Base-by-base conservation (phyloP, 2,329 filamentous ascomycete genomes). In the Ascochyta koolunga region DNA sequence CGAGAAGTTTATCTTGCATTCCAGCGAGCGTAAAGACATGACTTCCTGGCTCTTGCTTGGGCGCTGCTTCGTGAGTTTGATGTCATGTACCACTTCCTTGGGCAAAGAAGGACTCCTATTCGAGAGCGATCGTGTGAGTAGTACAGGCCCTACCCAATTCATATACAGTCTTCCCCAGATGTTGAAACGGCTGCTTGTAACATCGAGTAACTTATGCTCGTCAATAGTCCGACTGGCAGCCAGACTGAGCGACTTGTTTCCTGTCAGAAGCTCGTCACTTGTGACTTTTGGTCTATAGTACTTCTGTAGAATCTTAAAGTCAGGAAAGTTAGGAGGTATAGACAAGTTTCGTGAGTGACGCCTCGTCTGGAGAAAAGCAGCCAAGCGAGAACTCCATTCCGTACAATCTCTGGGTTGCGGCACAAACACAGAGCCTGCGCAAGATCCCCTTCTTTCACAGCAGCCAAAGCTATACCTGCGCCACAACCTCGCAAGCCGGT, bases 401-500 rank as follows among this genome's bases (percentile, higher is more conserved):
- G 24, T 32, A 41, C 64, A 68, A 10, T 70, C 65, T 41, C 8
- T 35, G 65, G 55, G 5, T 59, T 62, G 29, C 44, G 42, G 39
- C 51, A 68, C 36, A 32, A 58, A 58, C 68, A 69, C 4, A 77
- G 60, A 5, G 47, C 53, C 15, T 49, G 53, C 5, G 72, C 77
- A 16, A 78, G 54, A 5, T 13, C 16, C 1, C 67, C 68, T 11
- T 56, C 54, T 36, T 64, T 59, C 3, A 70, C 67, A 13, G 70
- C 60, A 27, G 48, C 58, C 8, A 67, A 50, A 1, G 75, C 74
- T 24, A 60, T 65, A 13, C 59, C 56, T 1, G 67, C 53, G 21
- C 76, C 78, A 50, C 77, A 79, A 2, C 67, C 63, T 13, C 35
- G 58, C 7, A 79, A 59, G 5, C 77, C 77, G 56, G 60, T 63